Percentiles rank a stretch among this genome's conserved stretches.
Evolutionary conservation across 2,329 filamentous ascomycete species (phyloP).

Genomic region (Alternaria hordeiaustralica): DNA sequence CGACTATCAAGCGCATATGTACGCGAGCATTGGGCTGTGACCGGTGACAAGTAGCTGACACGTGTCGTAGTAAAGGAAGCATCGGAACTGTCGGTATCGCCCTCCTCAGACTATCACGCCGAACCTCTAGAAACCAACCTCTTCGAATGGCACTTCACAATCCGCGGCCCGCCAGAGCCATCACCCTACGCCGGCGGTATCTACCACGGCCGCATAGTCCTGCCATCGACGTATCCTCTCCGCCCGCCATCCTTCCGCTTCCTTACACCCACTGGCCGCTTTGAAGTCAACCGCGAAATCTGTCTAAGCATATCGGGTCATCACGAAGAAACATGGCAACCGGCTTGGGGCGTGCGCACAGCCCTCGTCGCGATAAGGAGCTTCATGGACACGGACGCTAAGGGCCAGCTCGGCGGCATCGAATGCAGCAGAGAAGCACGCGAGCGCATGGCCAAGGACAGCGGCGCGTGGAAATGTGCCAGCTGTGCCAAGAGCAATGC

Average conservation of each 20-base stretch:
- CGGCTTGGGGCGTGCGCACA: constrained; percentile 94
- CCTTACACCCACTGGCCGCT: constrained; percentile 86
- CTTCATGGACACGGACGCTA: constrained; percentile 92
- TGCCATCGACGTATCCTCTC: constrained; percentile 88
- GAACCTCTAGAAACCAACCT: constrained; percentile 86
- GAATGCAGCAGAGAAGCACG: constrained; percentile 72
- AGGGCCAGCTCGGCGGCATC: constrained; percentile 88
- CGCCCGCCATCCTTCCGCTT: constrained; percentile 96
- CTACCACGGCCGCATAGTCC: constrained; percentile 93
- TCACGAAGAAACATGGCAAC: constrained; percentile 98
- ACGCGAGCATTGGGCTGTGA: constrained; percentile 40
- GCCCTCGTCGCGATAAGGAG: constrained; percentile 79
- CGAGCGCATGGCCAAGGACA: constrained; percentile 71
- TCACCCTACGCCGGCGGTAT: constrained; percentile 81
- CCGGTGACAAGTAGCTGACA: constrained; percentile 21
- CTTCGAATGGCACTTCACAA: constrained; percentile 98
- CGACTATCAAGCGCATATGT: constrained; percentile 85
- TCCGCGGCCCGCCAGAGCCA: constrained; percentile 81
- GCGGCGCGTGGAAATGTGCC: constrained; percentile 69
- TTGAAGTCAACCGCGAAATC: constrained; percentile 96
- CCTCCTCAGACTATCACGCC: constrained; percentile 85
- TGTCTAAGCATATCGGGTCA: constrained; percentile 93
- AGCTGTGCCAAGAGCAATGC: constrained; percentile 74
- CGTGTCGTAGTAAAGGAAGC: constrained; percentile 78
- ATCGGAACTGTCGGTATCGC: constrained; percentile 78